Conservation (phyloP, 2,329 filamentous ascomycete genomes). For the Calonectria naviculata region DNA sequence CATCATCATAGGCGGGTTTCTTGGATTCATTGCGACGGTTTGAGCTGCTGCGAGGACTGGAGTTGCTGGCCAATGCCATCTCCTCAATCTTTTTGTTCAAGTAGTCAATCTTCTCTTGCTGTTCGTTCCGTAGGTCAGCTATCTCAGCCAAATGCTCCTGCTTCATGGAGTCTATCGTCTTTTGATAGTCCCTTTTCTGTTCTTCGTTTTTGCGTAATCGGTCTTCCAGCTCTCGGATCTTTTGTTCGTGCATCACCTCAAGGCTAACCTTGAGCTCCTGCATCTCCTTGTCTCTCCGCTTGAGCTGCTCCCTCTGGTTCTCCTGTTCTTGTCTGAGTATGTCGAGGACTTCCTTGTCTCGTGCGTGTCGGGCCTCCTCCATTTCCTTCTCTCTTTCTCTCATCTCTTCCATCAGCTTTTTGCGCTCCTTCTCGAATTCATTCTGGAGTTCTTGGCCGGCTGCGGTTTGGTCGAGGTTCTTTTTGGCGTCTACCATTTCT, state of each 20-base stretch:
- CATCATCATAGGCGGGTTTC: background rate
- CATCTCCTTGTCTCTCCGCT: background rate
- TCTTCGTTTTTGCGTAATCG: background rate
- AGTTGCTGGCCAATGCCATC: background rate
- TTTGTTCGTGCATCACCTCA: background rate
- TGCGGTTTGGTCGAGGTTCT: slow-evolving; percentile 16
- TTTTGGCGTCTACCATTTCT: slow-evolving; percentile 23
- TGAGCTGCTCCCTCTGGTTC: background rate
- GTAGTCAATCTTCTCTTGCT: background rate
- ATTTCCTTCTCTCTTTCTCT: slow-evolving; percentile 10
- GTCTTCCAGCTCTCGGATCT: background rate
- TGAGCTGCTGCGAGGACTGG: background rate
- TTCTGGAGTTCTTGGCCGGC: slow-evolving; percentile 15
- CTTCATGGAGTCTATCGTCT: background rate
- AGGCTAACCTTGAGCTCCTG: background rate
- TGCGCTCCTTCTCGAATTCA: slow-evolving; percentile 8
- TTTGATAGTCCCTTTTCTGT: background rate
- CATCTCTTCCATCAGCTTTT: slow-evolving; percentile 11
- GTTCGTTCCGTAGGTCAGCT: background rate
- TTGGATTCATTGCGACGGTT: background rate
- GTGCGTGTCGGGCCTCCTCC: background rate
- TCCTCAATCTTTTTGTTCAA: background rate
- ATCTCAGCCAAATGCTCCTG: background rate
- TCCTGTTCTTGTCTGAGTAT: background rate
- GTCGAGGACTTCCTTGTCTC: background rate